Evolutionary conservation across 2,329 filamentous ascomycete species (phyloP).

Genomic region (Didymella segeticola): DNA sequence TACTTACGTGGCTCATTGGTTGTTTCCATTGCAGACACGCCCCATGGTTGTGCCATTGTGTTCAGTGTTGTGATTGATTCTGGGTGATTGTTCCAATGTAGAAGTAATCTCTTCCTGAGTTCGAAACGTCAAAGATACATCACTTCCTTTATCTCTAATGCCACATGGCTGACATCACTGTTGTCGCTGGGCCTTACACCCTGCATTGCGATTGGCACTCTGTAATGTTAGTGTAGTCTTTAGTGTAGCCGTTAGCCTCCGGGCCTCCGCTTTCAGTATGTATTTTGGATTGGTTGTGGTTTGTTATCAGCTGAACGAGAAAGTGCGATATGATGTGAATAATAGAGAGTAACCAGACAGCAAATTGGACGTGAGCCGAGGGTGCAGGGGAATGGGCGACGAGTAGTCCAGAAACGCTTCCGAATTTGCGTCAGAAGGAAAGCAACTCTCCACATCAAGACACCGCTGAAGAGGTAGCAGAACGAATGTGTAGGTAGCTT

Average conservation of each 20-base stretch:
- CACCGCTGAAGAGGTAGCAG: no score
- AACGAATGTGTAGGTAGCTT: no score
- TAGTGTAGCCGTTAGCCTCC: constrained; percentile 1
- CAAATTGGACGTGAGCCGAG: background rate
- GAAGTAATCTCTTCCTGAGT: background rate
- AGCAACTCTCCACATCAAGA: no score
- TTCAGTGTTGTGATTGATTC: background rate
- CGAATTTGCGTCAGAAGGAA: no score
- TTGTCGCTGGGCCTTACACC: background rate
- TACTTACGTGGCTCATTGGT: constrained; percentile 1
- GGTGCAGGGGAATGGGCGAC: no score
- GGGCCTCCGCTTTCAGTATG: background rate
- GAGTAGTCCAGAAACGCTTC: no score
- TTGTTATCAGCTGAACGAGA: background rate
- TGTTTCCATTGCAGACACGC: constrained; percentile 7
- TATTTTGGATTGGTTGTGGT: background rate
- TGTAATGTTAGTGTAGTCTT: constrained; percentile 1
- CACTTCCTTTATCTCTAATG: background rate
- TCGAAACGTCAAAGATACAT: background rate
- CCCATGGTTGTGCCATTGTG: constrained; percentile 12
- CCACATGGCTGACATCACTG: constrained; percentile 6
- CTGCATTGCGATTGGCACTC: constrained; percentile 1
- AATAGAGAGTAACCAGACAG: background rate
- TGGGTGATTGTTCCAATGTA: no score
- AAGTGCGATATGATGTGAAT: background rate